Conservation (phyloP, 1,284 basidiomycete species). For the Fomitopsis schrenkii region DNA sequence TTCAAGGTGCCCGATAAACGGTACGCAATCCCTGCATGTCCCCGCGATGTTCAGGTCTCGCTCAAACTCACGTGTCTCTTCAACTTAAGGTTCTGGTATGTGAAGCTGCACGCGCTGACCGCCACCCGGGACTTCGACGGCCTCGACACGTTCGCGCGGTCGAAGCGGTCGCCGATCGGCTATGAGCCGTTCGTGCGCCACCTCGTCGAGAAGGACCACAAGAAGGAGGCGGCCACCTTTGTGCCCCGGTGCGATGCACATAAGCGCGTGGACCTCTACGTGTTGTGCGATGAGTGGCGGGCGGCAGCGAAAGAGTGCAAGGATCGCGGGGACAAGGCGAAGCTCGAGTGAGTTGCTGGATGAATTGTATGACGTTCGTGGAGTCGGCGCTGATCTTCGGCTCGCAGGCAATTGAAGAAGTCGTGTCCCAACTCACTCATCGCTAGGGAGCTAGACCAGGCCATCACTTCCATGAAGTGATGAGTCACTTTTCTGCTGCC, state of each 20-base stretch:
- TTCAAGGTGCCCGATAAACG: conserved; percentile 92
- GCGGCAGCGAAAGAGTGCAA: conserved; percentile 85
- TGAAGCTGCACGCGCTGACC: conserved; percentile 82
- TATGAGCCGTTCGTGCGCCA: conserved; percentile 91
- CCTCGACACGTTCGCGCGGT: conserved; percentile 79
- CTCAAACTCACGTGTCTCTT: neutral
- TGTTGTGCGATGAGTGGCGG: conserved; percentile 85
- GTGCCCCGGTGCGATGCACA: conserved; percentile 81
- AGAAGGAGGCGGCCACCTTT: conserved; percentile 71
- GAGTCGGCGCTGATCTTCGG: neutral
- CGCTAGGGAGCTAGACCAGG: conserved; percentile 72
- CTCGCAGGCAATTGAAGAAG: conserved; percentile 57
- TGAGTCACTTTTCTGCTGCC: too few relatives aligned
- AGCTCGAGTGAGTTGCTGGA: conserved; percentile 67
- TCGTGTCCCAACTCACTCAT: conserved; percentile 77
- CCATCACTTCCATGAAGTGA: conserved; percentile 64
- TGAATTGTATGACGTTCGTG: conserved; percentile 3
- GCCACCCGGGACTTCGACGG: conserved; percentile 79
- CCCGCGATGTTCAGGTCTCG: neutral
- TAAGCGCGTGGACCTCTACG: conserved; percentile 82
- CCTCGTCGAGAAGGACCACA: conserved; percentile 66
- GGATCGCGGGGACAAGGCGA: conserved; percentile 77
- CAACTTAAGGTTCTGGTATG: conserved; percentile 80
- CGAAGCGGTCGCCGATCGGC: conserved; percentile 90
- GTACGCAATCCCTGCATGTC: conserved; percentile 31